These are phyloP conservation scores for Oryza australiensis DNA, from an alignment of 176 grass and related monocot genomes.

Conservation along the genomic window DNA sequence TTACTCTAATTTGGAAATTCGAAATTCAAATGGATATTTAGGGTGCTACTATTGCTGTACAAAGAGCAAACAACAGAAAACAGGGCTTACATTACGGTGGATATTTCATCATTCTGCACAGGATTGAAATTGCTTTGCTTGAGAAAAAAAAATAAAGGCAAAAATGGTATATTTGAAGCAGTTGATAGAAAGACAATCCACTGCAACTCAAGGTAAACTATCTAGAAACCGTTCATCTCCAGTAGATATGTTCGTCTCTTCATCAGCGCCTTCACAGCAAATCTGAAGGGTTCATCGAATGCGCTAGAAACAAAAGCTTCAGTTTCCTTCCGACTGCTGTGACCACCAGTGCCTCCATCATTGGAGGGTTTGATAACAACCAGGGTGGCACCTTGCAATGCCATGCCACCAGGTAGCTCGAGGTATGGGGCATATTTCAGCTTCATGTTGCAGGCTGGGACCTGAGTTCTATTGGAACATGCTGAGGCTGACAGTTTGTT, in stretches of 20 bases:
- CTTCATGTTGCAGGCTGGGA: constrained; percentile 88
- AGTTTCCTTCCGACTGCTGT: constrained; percentile 52
- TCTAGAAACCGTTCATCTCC: constrained; percentile 96
- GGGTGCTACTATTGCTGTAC: background rate
- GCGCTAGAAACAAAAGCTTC: constrained; percentile 64
- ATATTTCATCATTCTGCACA: background rate
- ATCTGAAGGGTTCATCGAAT: constrained; percentile 68
- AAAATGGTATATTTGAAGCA: background rate
- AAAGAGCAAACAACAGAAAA: background rate
- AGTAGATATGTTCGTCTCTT: constrained; percentile 78
- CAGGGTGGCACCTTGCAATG: constrained; percentile 75
- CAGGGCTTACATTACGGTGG: background rate
- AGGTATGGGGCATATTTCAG: constrained; percentile 69
- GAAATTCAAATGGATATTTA: background rate
- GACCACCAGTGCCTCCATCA: constrained; percentile 29
- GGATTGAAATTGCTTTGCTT: background rate
- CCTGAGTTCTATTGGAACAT: constrained; percentile 74
- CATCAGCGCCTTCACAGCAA: constrained; percentile 66
- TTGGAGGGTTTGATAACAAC: constrained; percentile 61
- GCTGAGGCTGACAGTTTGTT: constrained; percentile 54
- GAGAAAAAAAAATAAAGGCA: background rate
- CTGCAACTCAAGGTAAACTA: background rate
- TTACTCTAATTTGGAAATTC: too few relatives aligned
- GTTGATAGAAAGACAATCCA: background rate
- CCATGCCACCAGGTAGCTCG: constrained; percentile 61